phyloP scores from a whole-genome alignment of 2,329 filamentous ascomycete species.

The Xylariomycetidae sp. region DNA sequence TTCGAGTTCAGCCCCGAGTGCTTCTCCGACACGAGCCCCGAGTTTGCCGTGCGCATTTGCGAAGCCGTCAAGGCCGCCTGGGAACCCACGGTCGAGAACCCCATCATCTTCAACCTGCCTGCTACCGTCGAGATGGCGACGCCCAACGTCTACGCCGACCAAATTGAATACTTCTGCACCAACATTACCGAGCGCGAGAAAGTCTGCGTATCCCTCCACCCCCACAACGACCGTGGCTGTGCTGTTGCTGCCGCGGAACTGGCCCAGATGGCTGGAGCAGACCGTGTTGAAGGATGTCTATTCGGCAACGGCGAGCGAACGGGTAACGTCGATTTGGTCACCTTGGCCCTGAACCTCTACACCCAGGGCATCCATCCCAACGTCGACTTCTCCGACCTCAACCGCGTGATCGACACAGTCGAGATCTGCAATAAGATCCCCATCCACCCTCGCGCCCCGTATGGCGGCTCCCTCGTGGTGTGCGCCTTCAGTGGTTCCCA shows the following conservation, averaged over 20 bases:
- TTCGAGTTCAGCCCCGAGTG: slow-evolving; percentile 83
- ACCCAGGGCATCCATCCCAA: slow-evolving; percentile 82
- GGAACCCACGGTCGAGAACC: slow-evolving; percentile 71
- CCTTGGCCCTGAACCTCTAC: slow-evolving; percentile 87
- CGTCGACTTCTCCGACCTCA: slow-evolving; percentile 88
- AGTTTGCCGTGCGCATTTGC: slow-evolving; percentile 78
- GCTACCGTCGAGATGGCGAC: slow-evolving; percentile 94
- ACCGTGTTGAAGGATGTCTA: slow-evolving; percentile 87
- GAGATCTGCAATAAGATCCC: slow-evolving; percentile 94
- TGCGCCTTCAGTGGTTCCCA: slow-evolving; percentile 89
- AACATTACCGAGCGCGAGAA: slow-evolving; percentile 81
- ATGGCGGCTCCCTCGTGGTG: slow-evolving; percentile 85
- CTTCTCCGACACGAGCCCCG: slow-evolving; percentile 85
- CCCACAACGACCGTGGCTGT: slow-evolving; percentile 90
- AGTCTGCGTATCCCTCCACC: slow-evolving; percentile 83
- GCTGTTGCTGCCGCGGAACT: slow-evolving; percentile 85
- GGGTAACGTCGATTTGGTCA: slow-evolving; percentile 92
- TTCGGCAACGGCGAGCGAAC: slow-evolving; percentile 95
- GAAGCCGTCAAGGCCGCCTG: slow-evolving; percentile 92
- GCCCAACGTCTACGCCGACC: slow-evolving; percentile 91
- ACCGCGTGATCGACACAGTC: slow-evolving; percentile 77
- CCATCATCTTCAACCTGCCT: slow-evolving; percentile 94
- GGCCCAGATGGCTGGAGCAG: slow-evolving; percentile 92
- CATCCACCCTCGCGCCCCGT: slow-evolving; percentile 81
- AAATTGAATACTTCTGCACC: slow-evolving; percentile 91